A percentile compares a stretch with the other conserved stretches of the same genome.
Conservation (phyloP, 441 rosid genomes). For the Arabidopsis hybrid region DNA sequence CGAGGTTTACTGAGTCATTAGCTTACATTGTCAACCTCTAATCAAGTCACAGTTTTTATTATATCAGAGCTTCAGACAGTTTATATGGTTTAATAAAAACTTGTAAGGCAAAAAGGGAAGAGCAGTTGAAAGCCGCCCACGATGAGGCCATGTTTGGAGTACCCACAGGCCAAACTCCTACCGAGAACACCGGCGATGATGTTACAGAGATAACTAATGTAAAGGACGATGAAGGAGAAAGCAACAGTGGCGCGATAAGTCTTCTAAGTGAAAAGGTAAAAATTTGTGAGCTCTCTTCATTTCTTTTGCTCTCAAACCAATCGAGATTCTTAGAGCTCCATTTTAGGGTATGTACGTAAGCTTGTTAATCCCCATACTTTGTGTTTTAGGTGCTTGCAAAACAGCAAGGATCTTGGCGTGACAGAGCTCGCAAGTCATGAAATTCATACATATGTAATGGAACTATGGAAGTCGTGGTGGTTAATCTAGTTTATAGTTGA, state of each 20-base stretch:
- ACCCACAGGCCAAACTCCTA: constrained; percentile 42
- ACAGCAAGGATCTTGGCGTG: constrained; percentile 99
- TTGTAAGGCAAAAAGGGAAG: constrained; percentile 79
- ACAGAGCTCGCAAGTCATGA: constrained; percentile 78
- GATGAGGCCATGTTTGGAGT: constrained; percentile 97
- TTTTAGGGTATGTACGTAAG: not conserved
- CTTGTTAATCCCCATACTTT: not conserved
- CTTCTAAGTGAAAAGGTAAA: constrained; percentile 85
- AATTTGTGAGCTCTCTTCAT: not conserved
- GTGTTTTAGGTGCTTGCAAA: constrained; percentile 76
- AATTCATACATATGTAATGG: not conserved
- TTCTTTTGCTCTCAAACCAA: not conserved
- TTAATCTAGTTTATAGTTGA: not conserved
- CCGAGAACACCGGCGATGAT: constrained; percentile 35
- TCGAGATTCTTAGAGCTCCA: not conserved
- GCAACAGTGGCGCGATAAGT: constrained; percentile 45
- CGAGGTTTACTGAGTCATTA: constrained; percentile 57
- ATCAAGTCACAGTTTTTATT: not conserved
- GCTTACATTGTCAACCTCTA: not conserved
- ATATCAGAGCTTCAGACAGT: not conserved
- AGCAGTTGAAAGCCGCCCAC: constrained; percentile 74
- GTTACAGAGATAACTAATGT: constrained; percentile 49
- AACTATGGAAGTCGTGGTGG: not conserved
- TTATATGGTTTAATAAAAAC: constrained; percentile 19
- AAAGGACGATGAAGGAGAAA: constrained; percentile 49